These are phyloP conservation scores for Rhizoctonia solani DNA, from an alignment of 1,284 basidiomycete species.

Conservation along the genomic window DNA sequence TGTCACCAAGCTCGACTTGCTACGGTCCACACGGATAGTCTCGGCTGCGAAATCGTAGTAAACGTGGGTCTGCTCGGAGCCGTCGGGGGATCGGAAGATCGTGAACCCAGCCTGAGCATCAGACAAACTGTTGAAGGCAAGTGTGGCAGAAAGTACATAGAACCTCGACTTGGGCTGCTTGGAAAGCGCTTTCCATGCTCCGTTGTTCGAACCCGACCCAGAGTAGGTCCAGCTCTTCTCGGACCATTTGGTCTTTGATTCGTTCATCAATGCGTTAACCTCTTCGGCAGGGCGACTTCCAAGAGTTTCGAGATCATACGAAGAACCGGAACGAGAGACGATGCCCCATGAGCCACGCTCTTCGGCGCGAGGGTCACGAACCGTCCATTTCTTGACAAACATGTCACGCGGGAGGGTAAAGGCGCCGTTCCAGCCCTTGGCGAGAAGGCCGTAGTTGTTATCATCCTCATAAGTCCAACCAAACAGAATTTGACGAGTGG, in stretches of 20 bases:
- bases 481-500: conserved; percentile 25
- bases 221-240: conserved; percentile 23
- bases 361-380: conserved; percentile 9
- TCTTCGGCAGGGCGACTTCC: conserved; percentile 22
- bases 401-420: conserved; percentile 33
- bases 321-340: conserved; percentile 16
- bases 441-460: conserved; percentile 29
- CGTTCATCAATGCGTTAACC: background rate
- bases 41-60: conserved; percentile 29
- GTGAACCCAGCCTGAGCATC: conserved; percentile 20
- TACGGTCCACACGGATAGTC: conserved; percentile 21
- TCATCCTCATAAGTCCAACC: conserved; percentile 30
- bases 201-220: background rate
- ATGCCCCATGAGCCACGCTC: conserved; percentile 27
- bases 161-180: conserved; percentile 11
- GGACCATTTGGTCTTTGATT: conserved; percentile 17
- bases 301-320: conserved; percentile 10
- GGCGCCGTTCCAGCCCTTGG: conserved; percentile 30
- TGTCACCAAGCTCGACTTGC: conserved; percentile 27
- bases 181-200: conserved; percentile 7
- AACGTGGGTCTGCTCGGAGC: conserved; percentile 18
- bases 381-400: conserved; percentile 25
- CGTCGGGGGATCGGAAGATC: conserved; percentile 25
- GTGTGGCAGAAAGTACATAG: conserved; percentile 19
- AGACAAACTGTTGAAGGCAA: conserved; percentile 11